Evolutionary conservation across 805 yeast species (phyloP).

Genomic region (Metschnikowia bowlesiae): DNA sequence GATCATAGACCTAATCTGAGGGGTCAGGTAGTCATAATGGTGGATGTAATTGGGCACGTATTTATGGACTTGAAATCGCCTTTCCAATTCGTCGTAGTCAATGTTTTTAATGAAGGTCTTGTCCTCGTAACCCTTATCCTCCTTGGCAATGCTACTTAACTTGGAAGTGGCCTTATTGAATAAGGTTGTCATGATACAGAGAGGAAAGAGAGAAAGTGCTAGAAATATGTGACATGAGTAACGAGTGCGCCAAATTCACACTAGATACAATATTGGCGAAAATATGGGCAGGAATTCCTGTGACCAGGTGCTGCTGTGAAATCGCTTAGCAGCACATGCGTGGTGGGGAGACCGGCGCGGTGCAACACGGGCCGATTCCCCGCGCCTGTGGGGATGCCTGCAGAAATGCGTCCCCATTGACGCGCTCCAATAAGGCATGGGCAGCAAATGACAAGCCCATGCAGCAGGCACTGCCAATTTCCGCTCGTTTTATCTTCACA

Average conservation of each 20-base stretch:
- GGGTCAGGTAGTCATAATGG: slow-evolving; percentile 34
- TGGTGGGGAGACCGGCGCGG: neutral
- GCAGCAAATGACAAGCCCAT: neutral
- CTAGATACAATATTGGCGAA: neutral
- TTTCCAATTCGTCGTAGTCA: slow-evolving; percentile 35
- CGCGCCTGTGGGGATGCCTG: neutral
- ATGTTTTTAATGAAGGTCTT: slow-evolving; percentile 22
- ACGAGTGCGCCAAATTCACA: neutral
- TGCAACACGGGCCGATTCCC: neutral
- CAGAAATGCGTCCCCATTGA: neutral
- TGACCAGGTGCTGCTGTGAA: neutral
- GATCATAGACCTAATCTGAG: slow-evolving; percentile 30
- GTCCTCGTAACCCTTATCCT: slow-evolving; percentile 5
- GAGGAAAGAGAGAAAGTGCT: neutral
- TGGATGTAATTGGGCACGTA: slow-evolving; percentile 38
- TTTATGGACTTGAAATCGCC: slow-evolving; percentile 30
- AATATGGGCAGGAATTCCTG: neutral
- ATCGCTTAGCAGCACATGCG: slow-evolving; percentile 3
- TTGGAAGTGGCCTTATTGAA: slow-evolving; percentile 8
- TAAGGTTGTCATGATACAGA: slow-evolving; percentile 7
- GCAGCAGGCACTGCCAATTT: neutral
- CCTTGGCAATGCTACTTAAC: neutral
- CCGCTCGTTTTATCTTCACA: neutral
- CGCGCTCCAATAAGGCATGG: neutral
- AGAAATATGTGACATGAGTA: neutral